A percentile compares a stretch with the other conserved stretches of the same genome.
phyloP scores from a whole-genome alignment of 495 filamentous ascomycete species.

The Melanomma pulvis-pyrius region DNA sequence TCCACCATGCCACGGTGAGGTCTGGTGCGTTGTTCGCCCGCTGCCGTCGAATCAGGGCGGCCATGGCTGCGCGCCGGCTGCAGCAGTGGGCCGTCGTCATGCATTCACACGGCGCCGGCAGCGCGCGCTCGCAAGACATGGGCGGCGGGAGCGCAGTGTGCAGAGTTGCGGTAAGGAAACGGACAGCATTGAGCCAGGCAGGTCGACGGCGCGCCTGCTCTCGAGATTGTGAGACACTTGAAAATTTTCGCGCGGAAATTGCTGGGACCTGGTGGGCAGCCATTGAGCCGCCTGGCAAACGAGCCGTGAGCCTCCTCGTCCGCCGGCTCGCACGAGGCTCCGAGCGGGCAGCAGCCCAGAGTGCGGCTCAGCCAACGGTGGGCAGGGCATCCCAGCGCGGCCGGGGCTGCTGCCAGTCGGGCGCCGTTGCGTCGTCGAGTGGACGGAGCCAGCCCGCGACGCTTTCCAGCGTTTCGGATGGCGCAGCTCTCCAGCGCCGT shows the following conservation, averaged over 20 bases:
- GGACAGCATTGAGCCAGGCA: slow-evolving; percentile 31
- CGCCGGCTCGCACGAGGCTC: slow-evolving; percentile 21
- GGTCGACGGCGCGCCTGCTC: not conserved
- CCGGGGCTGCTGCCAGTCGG: slow-evolving; percentile 14
- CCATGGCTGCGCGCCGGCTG: slow-evolving; percentile 15
- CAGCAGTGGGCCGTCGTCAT: slow-evolving; percentile 25
- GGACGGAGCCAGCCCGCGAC: slow-evolving; percentile 5
- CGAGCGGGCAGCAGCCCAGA: slow-evolving; percentile 30
- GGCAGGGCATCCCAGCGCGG: slow-evolving; percentile 23
- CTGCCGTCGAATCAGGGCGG: slow-evolving; percentile 30
- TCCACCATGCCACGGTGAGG: slow-evolving; percentile 17
- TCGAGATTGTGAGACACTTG: slow-evolving; percentile 37
- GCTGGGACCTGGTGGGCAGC: slow-evolving; percentile 29
- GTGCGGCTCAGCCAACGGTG: slow-evolving; percentile 36
- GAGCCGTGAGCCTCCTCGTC: slow-evolving; percentile 9
- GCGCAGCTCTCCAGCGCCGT: slow-evolving; percentile 6
- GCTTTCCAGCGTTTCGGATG: slow-evolving; percentile 28
- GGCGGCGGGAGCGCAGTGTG: slow-evolving; percentile 11
- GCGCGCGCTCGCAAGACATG: slow-evolving; percentile 1
- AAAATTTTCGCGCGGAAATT: slow-evolving; percentile 42
- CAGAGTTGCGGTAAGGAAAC: slow-evolving; percentile 37
- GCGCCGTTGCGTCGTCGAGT: slow-evolving; percentile 27
- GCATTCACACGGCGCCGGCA: slow-evolving; percentile 10
- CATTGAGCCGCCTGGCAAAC: slow-evolving; percentile 14
- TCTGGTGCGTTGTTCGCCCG: slow-evolving; percentile 35